Base-by-base conservation (phyloP, 345 rosid species). In the Moringa oleifera region DNA sequence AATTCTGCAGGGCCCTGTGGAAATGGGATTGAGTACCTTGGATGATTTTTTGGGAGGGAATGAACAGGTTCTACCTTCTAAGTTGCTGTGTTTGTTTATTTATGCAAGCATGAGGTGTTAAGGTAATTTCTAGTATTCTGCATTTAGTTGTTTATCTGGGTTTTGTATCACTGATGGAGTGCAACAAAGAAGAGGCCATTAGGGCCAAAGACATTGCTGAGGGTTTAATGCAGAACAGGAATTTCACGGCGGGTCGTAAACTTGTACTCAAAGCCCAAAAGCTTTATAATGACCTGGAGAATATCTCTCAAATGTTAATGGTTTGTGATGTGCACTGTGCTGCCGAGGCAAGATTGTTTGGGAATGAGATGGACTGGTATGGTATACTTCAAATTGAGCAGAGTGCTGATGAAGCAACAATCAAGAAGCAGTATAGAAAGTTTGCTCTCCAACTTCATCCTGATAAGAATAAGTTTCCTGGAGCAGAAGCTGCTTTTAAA, bases 401-500 rank as follows among this genome's bases (percentile, higher is more conserved):
- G 23, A 75, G 71, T 6, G 87, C 88, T 12, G 95, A 90, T 69
- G 96, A 86, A 47, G 66, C 65, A 31, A 55, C 83, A 25, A 88
- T 90, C 68, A 90, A 79, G 87, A 94, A 90, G 75, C 97, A 90
- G 79, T 94, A 85, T 57, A 79, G 70, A 72, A 94, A 85, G 79
- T 77, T 83, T 62, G 97, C 99, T 20, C 88, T 94, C 53, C 73
- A 54, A 51, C 96, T 94, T 57, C 99, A 94, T 74, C 99, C 97
- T 2, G 97, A 94, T 73, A 94, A 94, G 74, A 94, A 86, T 72
- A 81, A 82, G 67, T 80, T 90, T 65, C 86, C 97, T 50, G 96
- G 99, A 22, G 96, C 97, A 9, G 99, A 94, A 73, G 76, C 88
- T 66, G 99, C 99, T 46, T 94, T 90, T 70, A 90, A 94, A 75